phyloP scores from a whole-genome alignment of 1,284 basidiomycete species.

The Cutaneotrichosporon cyanovorans region DNA sequence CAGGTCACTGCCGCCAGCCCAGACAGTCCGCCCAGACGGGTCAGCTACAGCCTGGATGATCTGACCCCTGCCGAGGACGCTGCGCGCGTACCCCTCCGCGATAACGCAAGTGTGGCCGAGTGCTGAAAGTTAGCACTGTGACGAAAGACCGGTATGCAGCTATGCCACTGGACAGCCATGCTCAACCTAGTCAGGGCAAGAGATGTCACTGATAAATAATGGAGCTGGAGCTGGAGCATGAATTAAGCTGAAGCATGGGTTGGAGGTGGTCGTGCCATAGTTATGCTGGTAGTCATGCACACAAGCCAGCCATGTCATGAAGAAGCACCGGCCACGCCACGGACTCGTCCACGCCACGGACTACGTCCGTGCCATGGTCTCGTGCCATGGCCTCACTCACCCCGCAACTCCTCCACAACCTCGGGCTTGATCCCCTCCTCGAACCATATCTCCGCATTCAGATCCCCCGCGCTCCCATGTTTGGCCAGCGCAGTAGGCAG shows the following conservation, averaged over 20 bases:
- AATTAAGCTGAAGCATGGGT: too few relatives aligned
- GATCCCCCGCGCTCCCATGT: constrained; percentile 50
- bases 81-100: constrained; percentile 57
- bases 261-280: too few relatives aligned
- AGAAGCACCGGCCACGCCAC: too few relatives aligned
- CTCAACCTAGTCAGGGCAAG: too few relatives aligned
- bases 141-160: too few relatives aligned
- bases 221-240: too few relatives aligned
- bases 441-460: constrained; percentile 67
- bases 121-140: constrained; percentile 42
- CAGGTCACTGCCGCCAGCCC: constrained; percentile 81
- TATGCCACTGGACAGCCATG: background rate
- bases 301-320: too few relatives aligned
- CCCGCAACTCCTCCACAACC: constrained; percentile 56
- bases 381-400: background rate
- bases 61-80: constrained; percentile 81
- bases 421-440: constrained; percentile 67
- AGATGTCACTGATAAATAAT: too few relatives aligned
- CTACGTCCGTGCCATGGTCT: background rate
- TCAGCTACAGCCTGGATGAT: constrained; percentile 72
- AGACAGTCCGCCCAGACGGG: constrained; percentile 59
- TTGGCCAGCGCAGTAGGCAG: constrained; percentile 56
- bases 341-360: background rate
- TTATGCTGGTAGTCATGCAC: too few relatives aligned
- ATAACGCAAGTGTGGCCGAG: constrained; percentile 80